Base-by-base conservation (phyloP, 768 basidiomycete genomes). In the Auricularia sp. region DNA sequence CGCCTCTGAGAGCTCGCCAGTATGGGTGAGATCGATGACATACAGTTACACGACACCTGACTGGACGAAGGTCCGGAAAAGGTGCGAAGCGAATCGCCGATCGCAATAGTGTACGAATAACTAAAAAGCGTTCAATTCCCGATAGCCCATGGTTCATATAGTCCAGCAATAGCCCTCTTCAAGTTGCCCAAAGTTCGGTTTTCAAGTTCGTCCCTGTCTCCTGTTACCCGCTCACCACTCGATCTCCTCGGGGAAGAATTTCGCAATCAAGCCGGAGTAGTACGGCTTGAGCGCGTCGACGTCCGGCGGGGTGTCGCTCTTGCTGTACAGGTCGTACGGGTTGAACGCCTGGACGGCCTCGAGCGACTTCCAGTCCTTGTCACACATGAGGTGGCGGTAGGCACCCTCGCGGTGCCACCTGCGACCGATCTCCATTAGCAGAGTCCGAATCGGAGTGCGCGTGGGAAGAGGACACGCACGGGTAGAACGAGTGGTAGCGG, bases 321-420 rank as follows among this genome's bases (percentile, higher is more conserved):
- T 96, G 80, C 87, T 89, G 79, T 97, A 97, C 6, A 97, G 83
- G 71, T 95, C 93, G 75, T 95, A 96, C 0, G 93, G 93, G 75
- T 95, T 96, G 83, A 96, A 96, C 0, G 87, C 87, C 56, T 83
- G 81, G 35, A 92, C 91, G 16, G 91, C 92, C 47, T 80, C 83
- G 36, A 92, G 83, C 21, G 83, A 79, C 62, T 77, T 76, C 65
- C 74, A 68, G 73, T 92, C 90, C n/a, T 86, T 84, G 18, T 87
- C 87, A 72, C 86, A 86, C 67, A 84, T 87, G 59, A 96, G 83
- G 71, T 94, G 87, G 23, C 74, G 72, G 77, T 96, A 96, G 0
- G 93, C 93, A 63, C 82, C 82, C 71, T 94, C 93, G 53, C 93
- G 83, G 75, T 96, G 93, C 93, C 91, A 94, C 34, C 84, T 84